Percentiles rank a stretch among this genome's conserved stretches.
Evolutionary conservation across 345 rosid genomes (phyloP).

Genomic region (Pseudoturritis turrita): DNA sequence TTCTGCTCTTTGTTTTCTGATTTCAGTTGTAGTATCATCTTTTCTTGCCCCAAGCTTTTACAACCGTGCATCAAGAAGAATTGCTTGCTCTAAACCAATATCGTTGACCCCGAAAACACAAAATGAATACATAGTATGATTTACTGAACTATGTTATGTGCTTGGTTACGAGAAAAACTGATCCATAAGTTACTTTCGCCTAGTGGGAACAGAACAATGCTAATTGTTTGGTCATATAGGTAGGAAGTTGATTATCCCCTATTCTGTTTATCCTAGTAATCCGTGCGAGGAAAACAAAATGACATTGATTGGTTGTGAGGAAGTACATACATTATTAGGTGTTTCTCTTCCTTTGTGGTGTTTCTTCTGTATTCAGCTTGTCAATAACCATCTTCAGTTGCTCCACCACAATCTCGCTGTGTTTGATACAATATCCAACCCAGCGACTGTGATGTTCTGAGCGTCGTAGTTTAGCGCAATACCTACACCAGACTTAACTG

Average conservation of each 20-base stretch:
- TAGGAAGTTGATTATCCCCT: too few species aligned
- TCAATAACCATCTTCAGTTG: neutral
- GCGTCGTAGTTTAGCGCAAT: neutral
- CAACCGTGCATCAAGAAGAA: constrained; percentile 5
- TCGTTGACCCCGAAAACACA: neutral
- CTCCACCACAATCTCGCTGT: neutral
- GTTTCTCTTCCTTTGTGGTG: neutral
- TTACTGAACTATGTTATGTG: neutral
- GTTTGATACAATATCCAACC: neutral
- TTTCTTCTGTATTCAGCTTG: neutral
- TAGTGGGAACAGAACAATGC: too few species aligned
- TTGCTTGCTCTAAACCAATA: neutral
- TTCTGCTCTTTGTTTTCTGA: neutral
- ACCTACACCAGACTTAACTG: neutral
- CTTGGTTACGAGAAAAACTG: neutral
- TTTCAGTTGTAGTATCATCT: neutral
- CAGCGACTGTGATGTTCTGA: neutral
- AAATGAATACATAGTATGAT: neutral
- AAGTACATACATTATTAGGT: neutral
- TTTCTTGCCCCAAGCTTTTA: neutral
- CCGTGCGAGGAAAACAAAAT: too few species aligned
- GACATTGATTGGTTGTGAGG: neutral
- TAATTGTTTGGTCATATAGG: too few species aligned
- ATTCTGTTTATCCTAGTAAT: too few species aligned
- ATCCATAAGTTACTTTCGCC: neutral